These are phyloP conservation scores for Friedmanniomyces simplex DNA, from an alignment of 495 filamentous ascomycete species.

Conservation along the genomic window DNA sequence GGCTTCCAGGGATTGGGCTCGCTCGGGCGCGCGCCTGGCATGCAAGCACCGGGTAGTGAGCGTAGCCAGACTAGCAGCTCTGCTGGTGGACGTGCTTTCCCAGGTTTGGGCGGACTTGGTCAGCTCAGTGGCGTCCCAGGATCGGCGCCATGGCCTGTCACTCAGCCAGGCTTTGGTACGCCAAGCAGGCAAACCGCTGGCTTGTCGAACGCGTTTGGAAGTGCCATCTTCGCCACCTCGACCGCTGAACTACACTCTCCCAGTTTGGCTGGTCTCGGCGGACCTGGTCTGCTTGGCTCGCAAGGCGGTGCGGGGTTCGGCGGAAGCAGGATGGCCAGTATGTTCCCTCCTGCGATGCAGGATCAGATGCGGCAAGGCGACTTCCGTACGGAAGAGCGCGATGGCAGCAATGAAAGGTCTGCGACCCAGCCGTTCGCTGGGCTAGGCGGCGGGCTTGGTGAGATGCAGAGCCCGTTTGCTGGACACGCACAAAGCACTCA, in stretches of 20 bases:
- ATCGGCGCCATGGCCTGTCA: constrained; percentile 52
- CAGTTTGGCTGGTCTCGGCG: constrained; percentile 47
- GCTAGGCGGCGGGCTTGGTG: background rate
- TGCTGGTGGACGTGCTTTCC: constrained; percentile 58
- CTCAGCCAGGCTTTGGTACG: constrained; percentile 51
- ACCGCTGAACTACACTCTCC: constrained; percentile 69
- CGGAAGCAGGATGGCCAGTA: constrained; percentile 62
- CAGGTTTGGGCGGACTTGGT: constrained; percentile 51
- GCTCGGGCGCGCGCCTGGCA: constrained; percentile 25
- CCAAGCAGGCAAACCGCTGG: constrained; percentile 65
- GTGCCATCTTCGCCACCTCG: constrained; percentile 54
- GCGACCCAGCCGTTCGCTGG: constrained; percentile 1
- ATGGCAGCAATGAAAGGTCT: background rate
- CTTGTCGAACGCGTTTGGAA: constrained; percentile 57
- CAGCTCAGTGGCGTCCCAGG: constrained; percentile 22
- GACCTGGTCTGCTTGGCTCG: constrained; percentile 38
- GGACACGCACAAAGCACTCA: background rate
- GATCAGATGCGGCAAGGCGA: constrained; percentile 61
- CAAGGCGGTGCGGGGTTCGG: constrained; percentile 40
- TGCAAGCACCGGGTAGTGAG: constrained; percentile 61
- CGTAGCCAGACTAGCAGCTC: constrained; percentile 83
- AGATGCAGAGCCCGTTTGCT: background rate
- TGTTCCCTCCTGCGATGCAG: constrained; percentile 81
- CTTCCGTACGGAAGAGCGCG: background rate
- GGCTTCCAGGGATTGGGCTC: constrained; percentile 22